Conservation (phyloP, 2,329 filamentous ascomycete genomes). For the Mollisia scopiformis region DNA sequence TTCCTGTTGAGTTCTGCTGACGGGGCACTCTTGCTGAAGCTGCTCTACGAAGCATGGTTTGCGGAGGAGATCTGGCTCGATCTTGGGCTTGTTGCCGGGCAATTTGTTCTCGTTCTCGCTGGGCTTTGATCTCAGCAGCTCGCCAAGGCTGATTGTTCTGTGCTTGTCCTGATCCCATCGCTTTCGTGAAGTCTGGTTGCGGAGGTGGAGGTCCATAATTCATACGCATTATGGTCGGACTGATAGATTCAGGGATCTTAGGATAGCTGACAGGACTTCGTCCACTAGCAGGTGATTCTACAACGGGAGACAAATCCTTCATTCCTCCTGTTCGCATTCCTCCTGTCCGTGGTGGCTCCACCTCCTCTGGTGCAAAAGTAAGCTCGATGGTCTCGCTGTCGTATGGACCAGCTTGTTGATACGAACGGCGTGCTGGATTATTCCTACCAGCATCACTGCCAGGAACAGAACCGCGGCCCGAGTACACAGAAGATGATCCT, state of each 20-base stretch:
- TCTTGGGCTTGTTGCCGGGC: not conserved
- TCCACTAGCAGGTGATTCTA: slow-evolving; percentile 33
- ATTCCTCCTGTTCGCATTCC: slow-evolving; percentile 7
- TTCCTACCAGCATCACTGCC: slow-evolving; percentile 7
- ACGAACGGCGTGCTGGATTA: slow-evolving; percentile 8
- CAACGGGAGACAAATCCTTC: slow-evolving; percentile 33
- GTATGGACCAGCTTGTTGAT: slow-evolving; percentile 29
- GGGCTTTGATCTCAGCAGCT: slow-evolving; percentile 29
- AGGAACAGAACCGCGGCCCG: slow-evolving; percentile 13
- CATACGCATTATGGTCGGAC: slow-evolving; percentile 19
- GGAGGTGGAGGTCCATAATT: slow-evolving; percentile 15
- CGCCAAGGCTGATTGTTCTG: slow-evolving; percentile 24
- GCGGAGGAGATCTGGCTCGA: not conserved
- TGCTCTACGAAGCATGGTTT: not conserved
- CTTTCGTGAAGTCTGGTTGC: slow-evolving; percentile 19
- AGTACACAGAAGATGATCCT: slow-evolving; percentile 21
- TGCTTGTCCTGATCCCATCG: slow-evolving; percentile 6
- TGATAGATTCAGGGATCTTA: slow-evolving; percentile 29
- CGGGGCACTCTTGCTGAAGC: not conserved
- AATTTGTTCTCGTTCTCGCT: slow-evolving; percentile 17
- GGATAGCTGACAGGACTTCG: slow-evolving; percentile 34
- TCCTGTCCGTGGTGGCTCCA: slow-evolving; percentile 18
- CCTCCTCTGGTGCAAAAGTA: slow-evolving; percentile 11
- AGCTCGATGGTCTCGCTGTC: slow-evolving; percentile 15
- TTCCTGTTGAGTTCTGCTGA: not conserved